These are phyloP conservation scores for Singerocomus inundabilis DNA, from an alignment of 1,284 basidiomycete genomes.

Conservation along the genomic window DNA sequence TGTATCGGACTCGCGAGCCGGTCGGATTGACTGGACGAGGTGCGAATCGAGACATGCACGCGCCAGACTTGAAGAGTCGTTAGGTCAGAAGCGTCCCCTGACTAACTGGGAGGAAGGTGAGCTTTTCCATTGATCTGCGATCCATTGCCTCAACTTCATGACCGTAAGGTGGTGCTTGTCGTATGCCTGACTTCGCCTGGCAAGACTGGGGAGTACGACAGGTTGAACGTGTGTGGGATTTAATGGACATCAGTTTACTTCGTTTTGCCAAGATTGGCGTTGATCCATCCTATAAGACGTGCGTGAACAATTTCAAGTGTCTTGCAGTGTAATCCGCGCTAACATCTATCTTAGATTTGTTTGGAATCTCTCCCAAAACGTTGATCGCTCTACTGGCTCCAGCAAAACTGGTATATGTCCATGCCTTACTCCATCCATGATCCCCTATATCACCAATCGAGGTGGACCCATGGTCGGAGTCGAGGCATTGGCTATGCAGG, in stretches of 20 bases:
- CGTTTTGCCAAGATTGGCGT: conserved; percentile 79
- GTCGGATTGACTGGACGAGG: conserved; percentile 86
- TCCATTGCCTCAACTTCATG: background rate
- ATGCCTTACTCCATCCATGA: conserved; percentile 94
- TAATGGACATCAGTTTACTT: conserved; percentile 89
- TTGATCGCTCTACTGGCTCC: conserved; percentile 84
- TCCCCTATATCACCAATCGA: conserved; percentile 92
- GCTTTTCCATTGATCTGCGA: conserved; percentile 10
- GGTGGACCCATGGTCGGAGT: conserved; percentile 95
- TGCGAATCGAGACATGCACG: conserved; percentile 92
- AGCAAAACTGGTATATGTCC: conserved; percentile 83
- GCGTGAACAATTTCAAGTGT: conserved; percentile 28
- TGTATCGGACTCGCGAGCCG: conserved; percentile 58
- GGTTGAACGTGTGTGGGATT: conserved; percentile 92
- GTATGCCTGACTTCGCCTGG: conserved; percentile 90
- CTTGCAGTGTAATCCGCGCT: conserved; percentile 13
- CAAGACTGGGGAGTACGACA: conserved; percentile 89
- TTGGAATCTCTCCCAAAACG: conserved; percentile 98
- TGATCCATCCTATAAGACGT: conserved; percentile 88
- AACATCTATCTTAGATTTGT: conserved; percentile 55
- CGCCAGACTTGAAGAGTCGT: conserved; percentile 78
- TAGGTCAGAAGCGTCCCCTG: conserved; percentile 83
- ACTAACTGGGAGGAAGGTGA: conserved; percentile 92
- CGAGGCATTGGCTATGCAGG: conserved; percentile 92
- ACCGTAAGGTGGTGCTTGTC: conserved; percentile 73